Evolutionary conservation across 768 basidiomycete species (phyloP).

Genomic region (Hypsizygus marmoreus): DNA sequence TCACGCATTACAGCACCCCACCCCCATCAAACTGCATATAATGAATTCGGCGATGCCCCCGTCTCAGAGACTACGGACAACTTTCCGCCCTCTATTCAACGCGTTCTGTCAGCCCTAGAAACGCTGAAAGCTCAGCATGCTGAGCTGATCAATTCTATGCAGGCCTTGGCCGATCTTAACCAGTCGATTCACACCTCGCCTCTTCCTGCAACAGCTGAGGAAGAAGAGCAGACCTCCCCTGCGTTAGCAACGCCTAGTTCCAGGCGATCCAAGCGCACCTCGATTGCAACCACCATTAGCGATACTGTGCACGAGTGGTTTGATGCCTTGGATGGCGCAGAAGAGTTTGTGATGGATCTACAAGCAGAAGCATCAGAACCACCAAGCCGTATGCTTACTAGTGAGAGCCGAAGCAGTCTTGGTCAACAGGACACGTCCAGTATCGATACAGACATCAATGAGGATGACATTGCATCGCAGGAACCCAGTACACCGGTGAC

Average conservation of each 20-base stretch:
- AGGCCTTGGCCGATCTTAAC: constrained; percentile 32
- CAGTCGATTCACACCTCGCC: constrained; percentile 30
- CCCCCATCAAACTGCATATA: constrained; percentile 22
- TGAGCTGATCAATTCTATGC: constrained; percentile 46
- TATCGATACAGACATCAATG: constrained; percentile 55
- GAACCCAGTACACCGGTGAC: background rate
- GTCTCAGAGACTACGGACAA: constrained; percentile 12
- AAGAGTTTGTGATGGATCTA: constrained; percentile 68
- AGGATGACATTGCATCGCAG: constrained; percentile 20
- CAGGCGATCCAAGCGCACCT: constrained; percentile 43
- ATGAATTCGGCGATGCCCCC: constrained; percentile 20
- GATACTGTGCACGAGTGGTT: constrained; percentile 71
- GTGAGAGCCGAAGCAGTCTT: constrained; percentile 40
- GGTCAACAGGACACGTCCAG: constrained; percentile 48
- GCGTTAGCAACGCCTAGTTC: constrained; percentile 28
- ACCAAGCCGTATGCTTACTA: constrained; percentile 39
- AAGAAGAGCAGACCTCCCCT: constrained; percentile 35
- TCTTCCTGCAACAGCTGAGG: constrained; percentile 52
- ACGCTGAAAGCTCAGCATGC: constrained; percentile 63
- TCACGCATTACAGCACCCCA: too few species aligned
- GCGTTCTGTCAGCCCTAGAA: constrained; percentile 48
- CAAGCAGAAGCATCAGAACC: constrained; percentile 41
- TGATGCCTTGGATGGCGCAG: constrained; percentile 71
- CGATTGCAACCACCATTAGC: constrained; percentile 49
- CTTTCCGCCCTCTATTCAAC: constrained; percentile 34